Percentiles rank a stretch among this genome's conserved stretches.
These are phyloP conservation scores for Starmerella powellii DNA, from an alignment of 805 yeast species.

Conservation along the genomic window DNA sequence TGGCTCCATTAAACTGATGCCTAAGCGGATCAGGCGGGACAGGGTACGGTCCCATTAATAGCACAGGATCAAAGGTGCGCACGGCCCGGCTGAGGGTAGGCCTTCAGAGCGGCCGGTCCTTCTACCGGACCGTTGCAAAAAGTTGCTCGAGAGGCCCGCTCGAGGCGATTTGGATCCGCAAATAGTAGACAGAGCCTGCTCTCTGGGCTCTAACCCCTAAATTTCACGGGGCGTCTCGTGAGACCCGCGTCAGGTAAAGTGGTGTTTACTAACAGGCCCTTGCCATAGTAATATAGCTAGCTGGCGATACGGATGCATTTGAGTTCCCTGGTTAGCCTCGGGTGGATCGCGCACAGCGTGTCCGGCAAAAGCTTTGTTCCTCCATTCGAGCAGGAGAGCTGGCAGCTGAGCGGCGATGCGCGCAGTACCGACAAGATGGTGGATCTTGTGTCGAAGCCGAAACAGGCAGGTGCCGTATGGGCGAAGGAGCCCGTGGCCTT, in stretches of 20 bases:
- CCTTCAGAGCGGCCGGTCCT: no score
- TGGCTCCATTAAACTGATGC: no score
- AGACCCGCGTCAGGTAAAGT: neutral
- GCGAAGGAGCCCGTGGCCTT: conserved; percentile 22
- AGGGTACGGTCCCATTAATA: no score
- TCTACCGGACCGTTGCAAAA: no score
- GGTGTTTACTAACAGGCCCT: no score
- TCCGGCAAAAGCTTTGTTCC: conserved; percentile 8
- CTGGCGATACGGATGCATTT: conserved; percentile 36
- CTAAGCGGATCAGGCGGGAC: no score
- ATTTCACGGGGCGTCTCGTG: no score
- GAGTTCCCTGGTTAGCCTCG: neutral
- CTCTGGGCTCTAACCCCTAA: neutral
- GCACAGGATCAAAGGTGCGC: no score
- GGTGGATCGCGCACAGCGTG: conserved; percentile 3
- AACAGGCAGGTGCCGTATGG: conserved; percentile 29
- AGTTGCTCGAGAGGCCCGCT: no score
- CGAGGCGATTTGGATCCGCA: no score
- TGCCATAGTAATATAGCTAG: neutral
- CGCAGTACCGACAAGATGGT: conserved; percentile 9
- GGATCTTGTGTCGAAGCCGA: conserved; percentile 15
- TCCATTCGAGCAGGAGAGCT: conserved; percentile 14
- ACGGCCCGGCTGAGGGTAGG: no score
- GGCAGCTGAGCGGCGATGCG: conserved; percentile 17
- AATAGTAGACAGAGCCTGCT: no score